These are phyloP conservation scores for Neurospora crassa DNA, from an alignment of 2,329 filamentous ascomycete species.

Conservation along the genomic window DNA sequence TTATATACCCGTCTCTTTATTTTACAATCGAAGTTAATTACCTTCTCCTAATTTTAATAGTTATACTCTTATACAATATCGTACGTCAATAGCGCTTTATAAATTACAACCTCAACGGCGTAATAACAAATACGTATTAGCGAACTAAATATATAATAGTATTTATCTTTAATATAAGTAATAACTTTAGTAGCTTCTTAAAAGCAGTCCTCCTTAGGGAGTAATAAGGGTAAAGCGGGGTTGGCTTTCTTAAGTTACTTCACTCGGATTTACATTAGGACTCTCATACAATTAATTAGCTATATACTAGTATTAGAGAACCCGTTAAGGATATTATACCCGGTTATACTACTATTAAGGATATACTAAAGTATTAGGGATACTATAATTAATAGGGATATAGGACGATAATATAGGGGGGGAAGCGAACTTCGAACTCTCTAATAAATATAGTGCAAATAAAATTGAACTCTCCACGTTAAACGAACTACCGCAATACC, in stretches of 20 bases:
- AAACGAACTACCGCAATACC: too few relatives aligned
- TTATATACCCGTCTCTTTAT: background rate
- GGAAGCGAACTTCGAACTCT: too few relatives aligned
- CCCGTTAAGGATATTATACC: background rate
- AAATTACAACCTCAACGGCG: fast-evolving
- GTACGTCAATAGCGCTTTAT: fast-evolving
- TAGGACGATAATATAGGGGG: too few relatives aligned
- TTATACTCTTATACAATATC: background rate
- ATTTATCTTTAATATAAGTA: too few relatives aligned
- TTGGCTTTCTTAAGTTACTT: background rate
- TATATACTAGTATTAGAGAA: background rate
- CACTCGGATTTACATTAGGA: background rate
- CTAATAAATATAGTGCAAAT: too few relatives aligned
- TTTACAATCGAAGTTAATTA: background rate
- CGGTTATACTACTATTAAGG: background rate
- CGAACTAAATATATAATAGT: background rate
- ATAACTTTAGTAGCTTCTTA: background rate
- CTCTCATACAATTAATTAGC: fast-evolving
- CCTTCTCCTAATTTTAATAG: background rate
- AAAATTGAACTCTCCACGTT: too few relatives aligned
- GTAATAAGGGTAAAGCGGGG: background rate
- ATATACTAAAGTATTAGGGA: too few relatives aligned
- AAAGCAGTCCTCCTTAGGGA: background rate
- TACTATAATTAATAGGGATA: too few relatives aligned
- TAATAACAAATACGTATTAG: background rate